phyloP scores from a whole-genome alignment of 306 rosid species.

The Datisca glomerata region DNA sequence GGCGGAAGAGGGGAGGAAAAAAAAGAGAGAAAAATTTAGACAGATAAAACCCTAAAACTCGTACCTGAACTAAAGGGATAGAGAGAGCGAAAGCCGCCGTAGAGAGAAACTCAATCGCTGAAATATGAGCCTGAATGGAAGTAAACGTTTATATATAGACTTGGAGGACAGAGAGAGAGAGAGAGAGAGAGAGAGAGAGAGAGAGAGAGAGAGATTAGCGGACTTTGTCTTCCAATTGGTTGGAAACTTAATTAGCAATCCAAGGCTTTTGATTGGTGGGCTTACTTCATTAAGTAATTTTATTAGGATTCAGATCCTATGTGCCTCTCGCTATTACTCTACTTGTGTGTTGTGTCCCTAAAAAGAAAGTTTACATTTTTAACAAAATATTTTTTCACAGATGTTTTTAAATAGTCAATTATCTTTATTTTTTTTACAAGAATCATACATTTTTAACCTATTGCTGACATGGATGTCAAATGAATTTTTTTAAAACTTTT shows the following conservation, averaged over 20 bases:
- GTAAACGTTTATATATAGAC: constrained; percentile 1
- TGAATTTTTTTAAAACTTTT: too few relatives aligned
- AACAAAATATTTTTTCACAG: too few relatives aligned
- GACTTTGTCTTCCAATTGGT: neutral
- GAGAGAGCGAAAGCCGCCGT: neutral
- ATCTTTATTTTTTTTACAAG: too few relatives aligned
- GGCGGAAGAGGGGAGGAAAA: neutral
- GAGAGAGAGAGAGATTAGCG: neutral
- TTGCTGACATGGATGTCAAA: too few relatives aligned
- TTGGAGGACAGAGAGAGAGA: constrained; percentile 8
- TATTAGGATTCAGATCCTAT: too few relatives aligned
- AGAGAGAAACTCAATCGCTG: too few relatives aligned
- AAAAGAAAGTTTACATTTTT: too few relatives aligned
- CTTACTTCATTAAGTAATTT: too few relatives aligned
- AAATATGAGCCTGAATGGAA: neutral
- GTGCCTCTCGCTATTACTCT: too few relatives aligned
- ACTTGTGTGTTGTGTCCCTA: too few relatives aligned
- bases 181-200: neutral
- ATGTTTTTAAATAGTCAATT: too few relatives aligned
- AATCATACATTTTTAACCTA: too few relatives aligned
- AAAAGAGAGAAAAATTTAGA: neutral
- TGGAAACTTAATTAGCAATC: neutral
- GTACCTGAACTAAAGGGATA: neutral
- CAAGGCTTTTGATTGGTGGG: constrained; percentile 1
- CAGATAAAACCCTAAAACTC: neutral